phyloP scores from a whole-genome alignment of 2,329 filamentous ascomycete species.

The Venturia aucupariae region DNA sequence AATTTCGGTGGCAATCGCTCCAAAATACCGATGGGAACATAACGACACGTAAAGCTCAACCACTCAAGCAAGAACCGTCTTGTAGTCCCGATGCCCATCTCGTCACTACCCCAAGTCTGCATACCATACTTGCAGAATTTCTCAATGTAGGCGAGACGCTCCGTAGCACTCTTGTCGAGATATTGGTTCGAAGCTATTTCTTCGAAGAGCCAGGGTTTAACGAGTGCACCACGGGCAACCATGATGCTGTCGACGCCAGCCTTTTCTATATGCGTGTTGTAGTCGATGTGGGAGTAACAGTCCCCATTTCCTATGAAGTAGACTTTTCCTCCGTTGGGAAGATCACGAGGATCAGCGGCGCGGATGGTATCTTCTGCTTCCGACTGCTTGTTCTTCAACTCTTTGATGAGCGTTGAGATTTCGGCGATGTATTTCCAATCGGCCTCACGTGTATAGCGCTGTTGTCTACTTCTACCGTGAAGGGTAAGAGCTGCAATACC shows the following conservation, averaged over 20 bases:
- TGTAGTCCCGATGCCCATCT: slow-evolving; percentile 84
- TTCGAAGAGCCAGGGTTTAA: slow-evolving; percentile 98
- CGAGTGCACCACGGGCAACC: slow-evolving; percentile 89
- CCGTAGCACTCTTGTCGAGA: slow-evolving; percentile 83
- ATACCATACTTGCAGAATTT: slow-evolving; percentile 85
- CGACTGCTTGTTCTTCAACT: slow-evolving; percentile 62
- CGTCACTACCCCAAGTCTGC: slow-evolving; percentile 91
- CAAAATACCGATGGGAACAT: slow-evolving; percentile 80
- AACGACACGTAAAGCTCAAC: slow-evolving; percentile 86
- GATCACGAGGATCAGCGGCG: slow-evolving; percentile 66
- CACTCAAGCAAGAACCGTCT: slow-evolving; percentile 90
- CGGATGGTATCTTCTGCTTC: slow-evolving; percentile 63
- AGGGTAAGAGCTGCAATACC: slow-evolving; percentile 93
- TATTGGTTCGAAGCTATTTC: slow-evolving; percentile 90
- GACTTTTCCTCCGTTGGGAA: slow-evolving; percentile 58
- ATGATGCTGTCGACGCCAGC: slow-evolving; percentile 86
- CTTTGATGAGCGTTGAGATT: slow-evolving; percentile 74
- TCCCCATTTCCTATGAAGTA: slow-evolving; percentile 97
- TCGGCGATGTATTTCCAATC: slow-evolving; percentile 94
- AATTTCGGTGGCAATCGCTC: slow-evolving; percentile 82
- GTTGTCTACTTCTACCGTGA: slow-evolving; percentile 86
- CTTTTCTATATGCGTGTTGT: slow-evolving; percentile 66
- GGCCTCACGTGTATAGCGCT: slow-evolving; percentile 84
- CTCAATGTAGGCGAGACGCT: slow-evolving; percentile 77
- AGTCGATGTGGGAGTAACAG: slow-evolving; percentile 87